Evolutionary conservation across 352 stramenopile species (phyloP), one percentile per base, ranked within the genome.

Genomic region (Phytophthora pseudosyringae): DNA sequence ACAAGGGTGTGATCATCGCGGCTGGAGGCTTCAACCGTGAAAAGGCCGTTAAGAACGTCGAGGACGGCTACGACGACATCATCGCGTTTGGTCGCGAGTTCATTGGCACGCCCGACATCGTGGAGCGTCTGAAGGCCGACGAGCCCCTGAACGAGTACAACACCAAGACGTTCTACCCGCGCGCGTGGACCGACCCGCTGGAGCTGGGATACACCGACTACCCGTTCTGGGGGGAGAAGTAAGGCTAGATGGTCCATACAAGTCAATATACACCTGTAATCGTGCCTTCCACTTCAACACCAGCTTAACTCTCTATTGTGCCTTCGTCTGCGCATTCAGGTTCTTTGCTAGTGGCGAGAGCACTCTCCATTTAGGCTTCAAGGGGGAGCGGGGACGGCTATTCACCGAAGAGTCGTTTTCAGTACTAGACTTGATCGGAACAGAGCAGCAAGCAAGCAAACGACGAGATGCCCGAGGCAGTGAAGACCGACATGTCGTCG

Each of bases 31-130:
- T 78, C 52, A 62, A 66, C 16, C 61, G 59, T 36, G 50, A 57
- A 4, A 72, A 61, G 25, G 78, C 61, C 66, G 40, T 52, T 28
- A 52, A 52, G 15, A 71, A 69, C 26, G 58, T 46, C 61, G 45
- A 52, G 28, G 45, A 52, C 18, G 45, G 26, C 13, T 52, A 52
- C 15, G 59, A 49, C 29, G 76, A 88, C 39, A 63, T 74, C 26
- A 71, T 88, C 15, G 76, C 71, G 11, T 87, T 78, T 41, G 73
- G 78, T 8, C 73, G 76, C n/a, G 64, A 76, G 50, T 88, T 83
- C 61, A 84, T 88, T 45, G 69, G 67, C 9, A 83, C 83, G 28
- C 79, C 79, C 32, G 75, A 86, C 58, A 50, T 88, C 16, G 71
- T 82, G 16, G 55, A 77, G 40, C 64, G 76, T 15, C 49, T 87